Percentiles rank a stretch among this genome's conserved stretches.
Conservation (phyloP, 768 basidiomycete species). For the Naganishia kalamii region DNA sequence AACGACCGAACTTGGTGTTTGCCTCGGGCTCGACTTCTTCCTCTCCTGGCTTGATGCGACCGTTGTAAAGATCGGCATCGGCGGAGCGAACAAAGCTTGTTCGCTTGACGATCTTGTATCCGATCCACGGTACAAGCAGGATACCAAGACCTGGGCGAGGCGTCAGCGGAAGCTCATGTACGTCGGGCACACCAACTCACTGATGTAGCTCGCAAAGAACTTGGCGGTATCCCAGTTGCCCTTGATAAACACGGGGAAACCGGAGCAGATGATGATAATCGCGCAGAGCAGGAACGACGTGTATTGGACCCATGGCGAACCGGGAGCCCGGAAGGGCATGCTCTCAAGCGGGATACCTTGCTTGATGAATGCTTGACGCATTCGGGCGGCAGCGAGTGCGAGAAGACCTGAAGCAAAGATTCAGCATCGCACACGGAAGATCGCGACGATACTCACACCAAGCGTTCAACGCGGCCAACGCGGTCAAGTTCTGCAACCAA, state of each 20-base stretch:
- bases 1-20: constrained; percentile 18
- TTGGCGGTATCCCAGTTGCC: constrained; percentile 28
- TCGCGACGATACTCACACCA: constrained; percentile 20
- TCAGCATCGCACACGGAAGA: background rate
- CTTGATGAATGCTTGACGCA: constrained; percentile 31
- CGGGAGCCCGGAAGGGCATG: constrained; percentile 45
- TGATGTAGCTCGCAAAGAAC: constrained; percentile 35
- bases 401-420: background rate
- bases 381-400: constrained; percentile 19
- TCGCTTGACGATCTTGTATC: constrained; percentile 31
- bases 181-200: background rate
- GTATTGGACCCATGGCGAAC: constrained; percentile 40
- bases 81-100: constrained; percentile 28
- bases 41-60: constrained; percentile 31
- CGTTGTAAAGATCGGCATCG: constrained; percentile 34
- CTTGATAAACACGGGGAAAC: constrained; percentile 38
- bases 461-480: constrained; percentile 25
- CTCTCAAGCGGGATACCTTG: constrained; percentile 41
- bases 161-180: background rate
- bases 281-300: constrained; percentile 22
- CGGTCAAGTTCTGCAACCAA: constrained; percentile 32
- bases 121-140: constrained; percentile 30
- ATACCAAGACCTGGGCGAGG: constrained; percentile 24
- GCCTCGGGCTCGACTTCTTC: constrained; percentile 20
- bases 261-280: constrained; percentile 34